Base-by-base conservation (phyloP, 768 basidiomycete genomes). In the Pleurotus cornucopiae region DNA sequence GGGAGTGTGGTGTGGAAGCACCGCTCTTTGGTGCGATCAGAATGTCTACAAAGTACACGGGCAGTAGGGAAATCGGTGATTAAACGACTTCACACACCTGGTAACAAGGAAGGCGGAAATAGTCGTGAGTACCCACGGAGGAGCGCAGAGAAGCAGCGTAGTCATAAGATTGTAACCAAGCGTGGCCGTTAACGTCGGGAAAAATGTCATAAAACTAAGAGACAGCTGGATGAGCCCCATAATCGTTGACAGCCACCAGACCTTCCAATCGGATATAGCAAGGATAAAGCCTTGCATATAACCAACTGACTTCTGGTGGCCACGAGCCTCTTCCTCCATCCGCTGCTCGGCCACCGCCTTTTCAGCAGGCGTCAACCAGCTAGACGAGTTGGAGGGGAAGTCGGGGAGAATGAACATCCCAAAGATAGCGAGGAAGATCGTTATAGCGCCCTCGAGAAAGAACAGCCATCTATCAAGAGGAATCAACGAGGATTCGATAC, bases 241-340 rank as follows among this genome's bases (percentile, higher is more conserved):
- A n/a, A 79, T 73, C 46, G 82, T 54, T 49, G 79, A 75, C 52
- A 86, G 71, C 75, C 75, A 81, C 78, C 83, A 86, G 49, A 87
- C 81, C 62, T 80, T 82, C 78, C 77, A 76, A 61, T 86, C 85
- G 21, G 71, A 71, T 58, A 85, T 49, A 6, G 85, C 84, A 58
- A 80, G 64, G 4, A 66, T 54, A 4, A 86, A 63, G 20, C 83
- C 84, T 43, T 69, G 67, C 16, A 61, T 30, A 16, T 45, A 9
- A 83, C 49, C 6, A 82, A 48, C 66, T 67, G 74, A 81, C 12
- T 55, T 18, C 13, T 12, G 21, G 43, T 37, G 9, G 9, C 41
- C 52, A 43, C 45, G 20, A 26, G 44, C 12, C n/a, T 84, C 83
- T 57, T 83, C 82, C 47, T 69, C 69, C 75, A 85, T 74, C 20